Conservation (phyloP, 2,329 filamentous ascomycete genomes). For the Fonsecaea pedrosoi region DNA sequence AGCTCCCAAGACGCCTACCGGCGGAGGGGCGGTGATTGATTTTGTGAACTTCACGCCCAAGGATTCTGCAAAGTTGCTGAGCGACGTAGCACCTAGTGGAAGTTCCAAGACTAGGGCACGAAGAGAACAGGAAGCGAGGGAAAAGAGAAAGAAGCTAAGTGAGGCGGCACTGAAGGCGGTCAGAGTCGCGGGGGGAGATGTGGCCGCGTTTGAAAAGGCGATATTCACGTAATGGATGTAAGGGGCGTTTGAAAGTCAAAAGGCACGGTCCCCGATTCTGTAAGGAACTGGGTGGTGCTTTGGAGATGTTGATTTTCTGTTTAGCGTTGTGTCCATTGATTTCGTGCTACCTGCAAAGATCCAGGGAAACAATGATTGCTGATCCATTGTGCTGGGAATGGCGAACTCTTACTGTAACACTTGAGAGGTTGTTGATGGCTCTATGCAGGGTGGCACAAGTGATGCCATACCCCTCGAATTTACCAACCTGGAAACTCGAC, state of each 20-base stretch:
- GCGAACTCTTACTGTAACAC: not conserved
- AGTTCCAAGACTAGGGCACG: constrained; percentile 94
- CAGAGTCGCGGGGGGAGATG: constrained; percentile 54
- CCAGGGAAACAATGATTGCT: not conserved
- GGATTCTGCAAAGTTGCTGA: constrained; percentile 80
- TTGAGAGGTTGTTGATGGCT: not conserved
- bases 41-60: constrained; percentile 92
- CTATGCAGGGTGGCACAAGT: not conserved
- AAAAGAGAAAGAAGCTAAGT: constrained; percentile 64
- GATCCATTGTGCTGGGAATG: not conserved
- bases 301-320: not conserved
- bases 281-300: not conserved
- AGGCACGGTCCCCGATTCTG: not conserved
- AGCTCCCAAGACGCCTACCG: constrained; percentile 42
- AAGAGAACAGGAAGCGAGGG: constrained; percentile 83
- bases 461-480: not conserved
- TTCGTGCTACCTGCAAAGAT: not conserved
- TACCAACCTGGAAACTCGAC: not conserved
- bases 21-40: constrained; percentile 37
- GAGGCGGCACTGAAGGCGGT: constrained; percentile 47
- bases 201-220: constrained; percentile 46
- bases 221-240: constrained; percentile 30
- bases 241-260: not conserved
- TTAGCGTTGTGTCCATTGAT: constrained; percentile 2
- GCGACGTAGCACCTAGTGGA: constrained; percentile 88